Conservation (phyloP, 345 rosid genomes). For the Tarenaya hassleriana region DNA sequence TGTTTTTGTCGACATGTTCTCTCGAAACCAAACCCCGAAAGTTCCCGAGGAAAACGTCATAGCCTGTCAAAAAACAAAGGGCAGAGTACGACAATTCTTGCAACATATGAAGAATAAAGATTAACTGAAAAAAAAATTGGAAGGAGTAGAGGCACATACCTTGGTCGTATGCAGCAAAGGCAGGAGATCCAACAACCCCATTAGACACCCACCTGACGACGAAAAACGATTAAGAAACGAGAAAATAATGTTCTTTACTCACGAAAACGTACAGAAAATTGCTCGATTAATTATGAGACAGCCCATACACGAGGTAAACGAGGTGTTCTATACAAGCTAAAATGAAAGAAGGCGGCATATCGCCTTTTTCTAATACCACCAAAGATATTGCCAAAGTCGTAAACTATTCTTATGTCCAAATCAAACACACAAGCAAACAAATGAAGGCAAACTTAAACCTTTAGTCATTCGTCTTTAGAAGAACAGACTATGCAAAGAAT, state of each 20-base stretch:
- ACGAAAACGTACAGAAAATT: neutral
- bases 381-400: conserved; percentile 5
- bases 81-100: conserved; percentile 6
- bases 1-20: conserved; percentile 76
- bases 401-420: neutral
- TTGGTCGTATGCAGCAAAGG: conserved; percentile 98
- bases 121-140: conserved; percentile 4
- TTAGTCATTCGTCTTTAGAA: neutral
- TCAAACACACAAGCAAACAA: conserved; percentile 10
- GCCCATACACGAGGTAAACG: too few species aligned
- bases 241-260: conserved; percentile 1
- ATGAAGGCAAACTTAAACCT: too few species aligned
- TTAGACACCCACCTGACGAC: conserved; percentile 83
- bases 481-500: conserved; percentile 8
- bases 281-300: too few species aligned
- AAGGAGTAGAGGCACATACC: conserved; percentile 40
- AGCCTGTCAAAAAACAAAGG: conserved; percentile 45
- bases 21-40: conserved; percentile 89
- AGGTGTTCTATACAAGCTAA: too few species aligned
- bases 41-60: conserved; percentile 91
- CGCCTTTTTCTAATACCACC: conserved; percentile 4
- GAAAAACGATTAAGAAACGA: conserved; percentile 4
- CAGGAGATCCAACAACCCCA: conserved; percentile 97
- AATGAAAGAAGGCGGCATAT: conserved; percentile 3
- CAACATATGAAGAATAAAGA: conserved; percentile 2